These are phyloP conservation scores for Zygoascus flipseniorum DNA, from an alignment of 805 yeast genomes.

Conservation along the genomic window DNA sequence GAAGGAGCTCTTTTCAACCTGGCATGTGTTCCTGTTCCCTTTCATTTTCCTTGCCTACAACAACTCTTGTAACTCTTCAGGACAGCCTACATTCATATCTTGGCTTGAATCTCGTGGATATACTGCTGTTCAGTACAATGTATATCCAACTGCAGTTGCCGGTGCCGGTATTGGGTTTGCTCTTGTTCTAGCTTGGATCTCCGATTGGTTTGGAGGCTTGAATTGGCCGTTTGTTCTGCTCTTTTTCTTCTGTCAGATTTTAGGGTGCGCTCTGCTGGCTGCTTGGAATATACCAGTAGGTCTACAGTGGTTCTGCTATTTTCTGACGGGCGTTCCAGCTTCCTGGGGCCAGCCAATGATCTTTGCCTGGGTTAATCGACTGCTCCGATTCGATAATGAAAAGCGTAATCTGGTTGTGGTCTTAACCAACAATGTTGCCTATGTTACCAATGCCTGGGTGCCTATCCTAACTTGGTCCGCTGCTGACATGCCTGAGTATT, in stretches of 20 bases:
- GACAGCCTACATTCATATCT: slow-evolving; percentile 37
- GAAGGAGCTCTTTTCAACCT: slow-evolving; percentile 33
- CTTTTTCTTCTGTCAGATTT: slow-evolving; percentile 31
- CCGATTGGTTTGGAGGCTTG: slow-evolving; percentile 31
- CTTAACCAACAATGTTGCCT: slow-evolving; percentile 40
- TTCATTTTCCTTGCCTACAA: slow-evolving; percentile 32
- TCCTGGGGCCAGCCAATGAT: slow-evolving; percentile 50
- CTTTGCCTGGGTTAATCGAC: slow-evolving; percentile 47
- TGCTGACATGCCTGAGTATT: slow-evolving; percentile 21
- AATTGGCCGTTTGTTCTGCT: slow-evolving; percentile 32
- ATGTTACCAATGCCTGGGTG: slow-evolving; percentile 42
- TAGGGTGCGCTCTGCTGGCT: slow-evolving; percentile 38
- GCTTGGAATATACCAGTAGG: slow-evolving; percentile 42
- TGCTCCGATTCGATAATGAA: slow-evolving; percentile 35
- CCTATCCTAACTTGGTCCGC: slow-evolving; percentile 36
- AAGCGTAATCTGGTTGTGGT: slow-evolving; percentile 33
- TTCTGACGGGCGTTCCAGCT: slow-evolving; percentile 39
- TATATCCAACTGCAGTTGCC: slow-evolving; percentile 33
- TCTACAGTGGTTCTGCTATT: slow-evolving; percentile 44
- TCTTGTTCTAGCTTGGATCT: slow-evolving; percentile 29
- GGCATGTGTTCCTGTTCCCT: slow-evolving; percentile 43
- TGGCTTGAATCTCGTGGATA: slow-evolving; percentile 38
- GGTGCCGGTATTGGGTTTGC: slow-evolving; percentile 35
- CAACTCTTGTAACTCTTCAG: slow-evolving; percentile 29
- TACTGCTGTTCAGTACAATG: slow-evolving; percentile 31